These are phyloP conservation scores for Barnettozyma sucrosica DNA, from an alignment of 805 yeast species.

Conservation along the genomic window DNA sequence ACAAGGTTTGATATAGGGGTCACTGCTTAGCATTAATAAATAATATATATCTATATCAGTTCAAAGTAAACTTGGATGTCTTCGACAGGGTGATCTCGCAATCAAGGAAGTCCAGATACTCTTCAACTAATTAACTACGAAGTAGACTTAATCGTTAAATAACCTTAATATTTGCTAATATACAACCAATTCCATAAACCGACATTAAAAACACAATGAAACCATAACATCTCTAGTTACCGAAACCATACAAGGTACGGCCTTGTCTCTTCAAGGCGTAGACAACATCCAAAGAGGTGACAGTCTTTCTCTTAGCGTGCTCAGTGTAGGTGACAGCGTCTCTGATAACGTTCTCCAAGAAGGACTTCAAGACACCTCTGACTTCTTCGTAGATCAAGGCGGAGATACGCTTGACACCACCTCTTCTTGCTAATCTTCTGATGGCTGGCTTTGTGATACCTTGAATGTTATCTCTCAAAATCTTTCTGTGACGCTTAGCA, in stretches of 20 bases:
- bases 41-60: background rate
- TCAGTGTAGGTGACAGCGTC: constrained; percentile 99
- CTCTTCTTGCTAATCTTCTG: constrained; percentile 99
- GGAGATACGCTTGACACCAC: constrained; percentile 99
- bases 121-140: too few species aligned
- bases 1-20: constrained; percentile 8
- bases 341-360: constrained; percentile 96
- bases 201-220: constrained; percentile 17
- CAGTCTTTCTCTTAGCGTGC: constrained; percentile 99
- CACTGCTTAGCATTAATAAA: background rate
- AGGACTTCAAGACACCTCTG: constrained; percentile 92
- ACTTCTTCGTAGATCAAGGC: constrained; percentile 98
- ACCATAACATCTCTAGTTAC: constrained; percentile 62
- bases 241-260: constrained; percentile 99
- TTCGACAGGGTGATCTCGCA: too few species aligned
- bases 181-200: constrained; percentile 16
- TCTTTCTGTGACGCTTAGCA: constrained; percentile 99
- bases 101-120: too few species aligned
- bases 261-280: constrained; percentile 99
- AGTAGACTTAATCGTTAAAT: background rate
- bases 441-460: constrained; percentile 99
- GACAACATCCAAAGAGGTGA: constrained; percentile 96
- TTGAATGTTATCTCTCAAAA: constrained; percentile 98
- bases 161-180: constrained; percentile 11
- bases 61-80: background rate